A percentile compares a stretch with the other conserved stretches of the same genome.
Evolutionary conservation across 2,329 filamentous ascomycete species (phyloP).

Genomic region (Sarocladium oryzae): DNA sequence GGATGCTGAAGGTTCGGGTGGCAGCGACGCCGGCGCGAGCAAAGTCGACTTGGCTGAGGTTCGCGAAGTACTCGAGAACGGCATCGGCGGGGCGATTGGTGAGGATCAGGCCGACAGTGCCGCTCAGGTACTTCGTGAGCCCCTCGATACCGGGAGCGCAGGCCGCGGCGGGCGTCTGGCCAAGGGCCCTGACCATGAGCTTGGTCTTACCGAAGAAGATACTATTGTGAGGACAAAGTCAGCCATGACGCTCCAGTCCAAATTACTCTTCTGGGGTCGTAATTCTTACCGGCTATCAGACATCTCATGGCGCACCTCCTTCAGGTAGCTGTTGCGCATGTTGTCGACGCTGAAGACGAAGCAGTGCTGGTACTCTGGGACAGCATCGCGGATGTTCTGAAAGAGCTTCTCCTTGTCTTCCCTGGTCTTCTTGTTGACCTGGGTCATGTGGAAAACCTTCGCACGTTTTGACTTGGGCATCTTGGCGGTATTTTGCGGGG

Average conservation of each 20-base stretch:
- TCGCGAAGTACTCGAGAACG: constrained; percentile 66
- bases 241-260: background rate
- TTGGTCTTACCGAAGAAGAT: constrained; percentile 99
- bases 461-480: constrained; percentile 98
- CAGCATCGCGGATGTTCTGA: constrained; percentile 76
- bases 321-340: constrained; percentile 96
- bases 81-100: constrained; percentile 67
- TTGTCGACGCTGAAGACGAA: constrained; percentile 94
- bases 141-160: constrained; percentile 70
- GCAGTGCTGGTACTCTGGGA: constrained; percentile 81
- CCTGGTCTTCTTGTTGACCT: constrained; percentile 86
- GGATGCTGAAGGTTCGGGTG: constrained; percentile 70
- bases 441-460: constrained; percentile 81
- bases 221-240: constrained; percentile 36
- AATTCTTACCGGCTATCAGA: constrained; percentile 67
- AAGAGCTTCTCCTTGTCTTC: constrained; percentile 90
- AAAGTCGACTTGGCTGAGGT: constrained; percentile 74
- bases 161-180: constrained; percentile 69
- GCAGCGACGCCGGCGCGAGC: constrained; percentile 79
- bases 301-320: constrained; percentile 80
- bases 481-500: constrained; percentile 24
- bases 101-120: constrained; percentile 85
- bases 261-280: background rate
- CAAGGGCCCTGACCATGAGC: constrained; percentile 94
- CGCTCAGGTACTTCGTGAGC: constrained; percentile 63